A percentile compares a stretch with the other conserved stretches of the same genome.
These are phyloP conservation scores for Pharnaceum exiguum DNA, from an alignment of 148 eudicot genomes.

Conservation along the genomic window DNA sequence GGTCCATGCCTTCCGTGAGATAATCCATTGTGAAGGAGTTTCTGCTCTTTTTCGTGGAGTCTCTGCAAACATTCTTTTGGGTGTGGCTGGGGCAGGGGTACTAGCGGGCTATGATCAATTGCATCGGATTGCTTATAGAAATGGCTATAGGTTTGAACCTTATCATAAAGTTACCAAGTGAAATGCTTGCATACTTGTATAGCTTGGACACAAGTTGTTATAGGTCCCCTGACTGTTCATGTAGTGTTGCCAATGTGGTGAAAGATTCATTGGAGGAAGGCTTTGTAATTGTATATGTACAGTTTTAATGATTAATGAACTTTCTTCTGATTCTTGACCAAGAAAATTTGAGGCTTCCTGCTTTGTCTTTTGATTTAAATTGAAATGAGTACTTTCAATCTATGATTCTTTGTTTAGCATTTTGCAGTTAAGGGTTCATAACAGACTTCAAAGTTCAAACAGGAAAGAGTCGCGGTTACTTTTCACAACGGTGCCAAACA, in stretches of 20 bases:
- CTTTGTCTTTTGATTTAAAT: no score
- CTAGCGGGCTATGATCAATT: slow-evolving; percentile 90
- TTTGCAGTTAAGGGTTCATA: no score
- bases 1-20: slow-evolving; percentile 66
- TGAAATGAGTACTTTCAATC: no score
- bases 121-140: slow-evolving; percentile 47
- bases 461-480: no score
- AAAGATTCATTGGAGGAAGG: neutral
- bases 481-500: no score
- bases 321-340: no score
- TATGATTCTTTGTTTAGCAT: no score
- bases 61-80: slow-evolving; percentile 78
- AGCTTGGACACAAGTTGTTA: slow-evolving; percentile 6
- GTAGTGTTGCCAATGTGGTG: neutral
- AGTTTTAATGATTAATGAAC: no score
- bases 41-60: slow-evolving; percentile 76
- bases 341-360: no score
- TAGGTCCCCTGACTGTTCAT: neutral
- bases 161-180: slow-evolving; percentile 29
- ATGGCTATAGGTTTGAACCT: slow-evolving; percentile 30
- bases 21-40: slow-evolving; percentile 63
- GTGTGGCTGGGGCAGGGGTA: slow-evolving; percentile 94
- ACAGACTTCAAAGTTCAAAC: no score
- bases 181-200: slow-evolving; percentile 11
- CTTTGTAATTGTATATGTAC: no score